These are phyloP conservation scores for Omphalea diandra DNA, from an alignment of 441 rosid species.

Conservation along the genomic window DNA sequence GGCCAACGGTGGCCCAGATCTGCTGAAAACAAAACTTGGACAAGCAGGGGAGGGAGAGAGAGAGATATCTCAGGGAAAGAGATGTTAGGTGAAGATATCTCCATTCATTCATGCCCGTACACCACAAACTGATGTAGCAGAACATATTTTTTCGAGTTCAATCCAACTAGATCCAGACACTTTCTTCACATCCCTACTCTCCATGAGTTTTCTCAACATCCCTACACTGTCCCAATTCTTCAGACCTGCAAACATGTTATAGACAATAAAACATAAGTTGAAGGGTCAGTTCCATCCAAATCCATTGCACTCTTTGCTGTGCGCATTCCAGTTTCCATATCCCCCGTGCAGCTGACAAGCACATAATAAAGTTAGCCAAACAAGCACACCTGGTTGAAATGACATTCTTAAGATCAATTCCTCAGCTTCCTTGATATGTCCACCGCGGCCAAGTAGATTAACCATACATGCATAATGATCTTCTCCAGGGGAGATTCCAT, in stretches of 20 bases:
- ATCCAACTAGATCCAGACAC: conserved; percentile 58
- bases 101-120: neutral
- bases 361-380: conserved; percentile 55
- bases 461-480: conserved; percentile 61
- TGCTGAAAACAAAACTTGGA: too few relatives aligned
- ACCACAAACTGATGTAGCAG: neutral
- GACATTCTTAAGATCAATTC: conserved; percentile 42
- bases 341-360: conserved; percentile 52
- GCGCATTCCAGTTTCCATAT: conserved; percentile 41
- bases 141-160: conserved; percentile 14
- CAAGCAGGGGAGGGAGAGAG: too few relatives aligned
- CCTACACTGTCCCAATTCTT: conserved; percentile 49
- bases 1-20: too few relatives aligned
- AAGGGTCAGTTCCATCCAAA: conserved; percentile 38
- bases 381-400: conserved; percentile 41
- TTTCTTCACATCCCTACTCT: conserved; percentile 47
- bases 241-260: conserved; percentile 49
- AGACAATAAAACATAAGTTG: conserved; percentile 46
- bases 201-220: conserved; percentile 42
- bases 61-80: too few relatives aligned
- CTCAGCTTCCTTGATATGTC: conserved; percentile 51
- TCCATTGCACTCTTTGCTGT: conserved; percentile 42
- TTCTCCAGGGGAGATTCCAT: conserved; percentile 44
- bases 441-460: conserved; percentile 45
- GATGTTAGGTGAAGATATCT: too few relatives aligned